These are phyloP conservation scores for Thermomucor indicae-seudaticae DNA, from an alignment of 371 early-diverging fungal genomes.

Conservation along the genomic window DNA sequence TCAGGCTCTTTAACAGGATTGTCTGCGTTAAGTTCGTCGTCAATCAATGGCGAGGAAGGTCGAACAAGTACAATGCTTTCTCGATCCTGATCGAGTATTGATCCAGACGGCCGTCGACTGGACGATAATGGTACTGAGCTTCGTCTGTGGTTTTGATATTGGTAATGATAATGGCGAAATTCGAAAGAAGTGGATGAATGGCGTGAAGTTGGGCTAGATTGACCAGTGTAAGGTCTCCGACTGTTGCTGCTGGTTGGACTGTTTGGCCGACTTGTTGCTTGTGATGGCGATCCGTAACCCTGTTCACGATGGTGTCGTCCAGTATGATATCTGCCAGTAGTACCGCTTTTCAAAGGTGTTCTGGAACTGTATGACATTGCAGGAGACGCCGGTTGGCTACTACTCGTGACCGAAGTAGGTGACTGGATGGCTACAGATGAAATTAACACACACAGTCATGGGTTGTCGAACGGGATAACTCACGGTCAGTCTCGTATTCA, in stretches of 20 bases:
- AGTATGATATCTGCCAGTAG: constrained; percentile 2
- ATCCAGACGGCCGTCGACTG: constrained; percentile 18
- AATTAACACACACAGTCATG: neutral
- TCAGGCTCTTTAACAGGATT: constrained; percentile 43
- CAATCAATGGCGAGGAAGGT: constrained; percentile 22
- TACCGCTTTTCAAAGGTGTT: constrained; percentile 4
- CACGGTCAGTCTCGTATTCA: constrained; percentile 28
- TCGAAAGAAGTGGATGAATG: constrained; percentile 14
- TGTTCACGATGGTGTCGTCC: constrained; percentile 6
- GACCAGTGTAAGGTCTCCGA: neutral
- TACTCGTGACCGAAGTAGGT: constrained; percentile 10
- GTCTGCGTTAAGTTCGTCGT: constrained; percentile 27
- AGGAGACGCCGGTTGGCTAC: constrained; percentile 7
- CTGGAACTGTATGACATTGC: constrained; percentile 4
- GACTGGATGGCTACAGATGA: neutral
- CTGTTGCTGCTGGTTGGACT: neutral
- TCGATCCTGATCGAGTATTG: constrained; percentile 6
- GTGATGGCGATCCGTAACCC: neutral
- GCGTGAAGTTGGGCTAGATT: constrained; percentile 11
- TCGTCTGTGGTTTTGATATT: constrained; percentile 5
- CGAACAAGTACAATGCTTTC: constrained; percentile 29
- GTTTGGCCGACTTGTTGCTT: neutral
- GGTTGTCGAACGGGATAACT: neutral
- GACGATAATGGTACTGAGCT: constrained; percentile 12
- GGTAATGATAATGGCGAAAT: constrained; percentile 7